These are phyloP conservation scores for Globisporangium okanoganense DNA, from an alignment of 352 stramenopile species.

Conservation along the genomic window DNA sequence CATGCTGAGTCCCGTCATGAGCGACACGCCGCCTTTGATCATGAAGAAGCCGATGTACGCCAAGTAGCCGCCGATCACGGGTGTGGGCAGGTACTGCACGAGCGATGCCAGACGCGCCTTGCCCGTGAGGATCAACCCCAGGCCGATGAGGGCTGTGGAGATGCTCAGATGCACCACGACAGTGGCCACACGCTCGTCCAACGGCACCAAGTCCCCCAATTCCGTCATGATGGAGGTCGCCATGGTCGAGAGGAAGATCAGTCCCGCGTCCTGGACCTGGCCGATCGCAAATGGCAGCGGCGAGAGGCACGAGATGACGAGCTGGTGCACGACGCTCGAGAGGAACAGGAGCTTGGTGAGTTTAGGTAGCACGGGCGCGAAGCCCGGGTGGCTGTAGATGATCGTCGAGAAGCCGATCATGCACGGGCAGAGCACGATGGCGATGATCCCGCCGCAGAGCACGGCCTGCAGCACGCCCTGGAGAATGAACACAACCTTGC, in stretches of 20 bases:
- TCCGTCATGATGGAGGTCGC: slow-evolving; percentile 85
- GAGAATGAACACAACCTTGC: slow-evolving; percentile 14
- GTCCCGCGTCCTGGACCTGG: slow-evolving; percentile 94
- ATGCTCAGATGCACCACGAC: slow-evolving; percentile 91
- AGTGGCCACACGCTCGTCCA: slow-evolving; percentile 80
- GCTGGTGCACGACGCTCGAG: slow-evolving; percentile 92
- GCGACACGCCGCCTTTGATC: slow-evolving; percentile 83
- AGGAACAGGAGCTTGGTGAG: slow-evolving; percentile 92
- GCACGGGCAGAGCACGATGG: slow-evolving; percentile 55
- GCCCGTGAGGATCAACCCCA: slow-evolving; percentile 89
- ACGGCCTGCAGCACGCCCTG: slow-evolving; percentile 54
- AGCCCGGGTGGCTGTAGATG: slow-evolving; percentile 87
- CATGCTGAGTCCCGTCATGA: slow-evolving; percentile 82
- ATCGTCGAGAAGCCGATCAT: slow-evolving; percentile 92
- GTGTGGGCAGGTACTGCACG: slow-evolving; percentile 94
- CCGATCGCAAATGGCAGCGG: slow-evolving; percentile 94
- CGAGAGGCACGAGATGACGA: slow-evolving; percentile 90
- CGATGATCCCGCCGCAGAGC: slow-evolving; percentile 88
- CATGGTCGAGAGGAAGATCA: slow-evolving; percentile 96
- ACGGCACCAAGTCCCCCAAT: slow-evolving; percentile 51
- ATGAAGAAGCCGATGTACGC: slow-evolving; percentile 97
- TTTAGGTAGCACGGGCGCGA: slow-evolving; percentile 45
- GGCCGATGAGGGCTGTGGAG: slow-evolving; percentile 87
- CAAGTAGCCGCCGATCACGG: slow-evolving; percentile 95
- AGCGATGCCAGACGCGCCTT: slow-evolving; percentile 88